These are phyloP conservation scores for Plantago elongata DNA, from an alignment of 257 asterid genomes.

Conservation along the genomic window DNA sequence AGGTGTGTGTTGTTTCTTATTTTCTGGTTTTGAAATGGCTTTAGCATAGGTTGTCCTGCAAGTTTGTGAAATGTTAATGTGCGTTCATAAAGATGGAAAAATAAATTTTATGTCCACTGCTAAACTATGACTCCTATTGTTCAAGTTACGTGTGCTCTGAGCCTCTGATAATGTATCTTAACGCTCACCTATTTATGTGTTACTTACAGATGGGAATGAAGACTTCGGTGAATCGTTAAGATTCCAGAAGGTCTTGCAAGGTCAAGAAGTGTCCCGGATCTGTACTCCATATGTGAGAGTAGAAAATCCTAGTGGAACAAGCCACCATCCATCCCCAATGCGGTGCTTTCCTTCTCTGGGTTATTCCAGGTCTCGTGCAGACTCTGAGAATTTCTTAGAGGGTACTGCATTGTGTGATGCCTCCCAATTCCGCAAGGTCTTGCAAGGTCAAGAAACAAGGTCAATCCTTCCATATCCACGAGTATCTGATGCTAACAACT, in stretches of 20 bases:
- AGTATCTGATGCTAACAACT: slow-evolving; percentile 27
- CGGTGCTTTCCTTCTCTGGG: slow-evolving; percentile 41
- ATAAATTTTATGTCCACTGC: too few species aligned
- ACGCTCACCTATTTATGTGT: neutral
- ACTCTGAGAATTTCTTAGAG: slow-evolving; percentile 31
- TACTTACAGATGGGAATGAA: slow-evolving; percentile 53
- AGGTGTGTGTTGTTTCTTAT: slow-evolving; percentile 30
- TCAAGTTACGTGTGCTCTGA: neutral
- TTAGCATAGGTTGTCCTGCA: too few species aligned
- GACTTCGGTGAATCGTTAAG: slow-evolving; percentile 73
- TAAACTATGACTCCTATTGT: too few species aligned
- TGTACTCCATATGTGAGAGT: slow-evolving; percentile 37
- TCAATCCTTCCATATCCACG: slow-evolving; percentile 42
- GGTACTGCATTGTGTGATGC: slow-evolving; percentile 41
- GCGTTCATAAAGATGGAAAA: too few species aligned
- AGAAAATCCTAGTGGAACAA: slow-evolving; percentile 30
- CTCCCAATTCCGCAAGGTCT: slow-evolving; percentile 77
- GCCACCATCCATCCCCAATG: slow-evolving; percentile 37
- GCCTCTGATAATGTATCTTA: neutral
- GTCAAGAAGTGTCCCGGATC: slow-evolving; percentile 89
- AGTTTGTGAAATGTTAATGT: too few species aligned
- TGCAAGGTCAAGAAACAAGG: slow-evolving; percentile 97
- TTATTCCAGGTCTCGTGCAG: slow-evolving; percentile 35
- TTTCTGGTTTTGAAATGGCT: neutral
- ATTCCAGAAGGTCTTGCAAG: slow-evolving; percentile 99